phyloP scores from a whole-genome alignment of 805 yeast species.

The Kuraishia ogatae region DNA sequence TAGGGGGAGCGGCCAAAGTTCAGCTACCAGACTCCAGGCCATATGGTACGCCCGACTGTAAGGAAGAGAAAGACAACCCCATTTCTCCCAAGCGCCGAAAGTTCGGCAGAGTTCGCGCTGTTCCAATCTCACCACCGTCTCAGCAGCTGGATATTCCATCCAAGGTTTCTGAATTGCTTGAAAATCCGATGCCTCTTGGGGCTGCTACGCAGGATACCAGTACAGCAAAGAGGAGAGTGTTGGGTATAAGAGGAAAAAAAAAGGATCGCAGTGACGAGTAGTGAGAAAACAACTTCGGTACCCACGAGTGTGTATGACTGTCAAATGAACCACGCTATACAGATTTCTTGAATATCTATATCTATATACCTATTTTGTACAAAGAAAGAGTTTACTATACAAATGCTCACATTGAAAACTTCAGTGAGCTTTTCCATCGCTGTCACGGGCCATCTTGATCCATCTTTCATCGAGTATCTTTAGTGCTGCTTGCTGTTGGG shows the following conservation, averaged over 20 bases:
- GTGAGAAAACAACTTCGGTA: too few relatives aligned
- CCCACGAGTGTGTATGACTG: background rate
- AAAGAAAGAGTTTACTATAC: too few relatives aligned
- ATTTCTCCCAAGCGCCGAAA: background rate
- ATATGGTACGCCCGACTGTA: background rate
- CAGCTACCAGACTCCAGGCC: too few relatives aligned
- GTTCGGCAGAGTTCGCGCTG: background rate
- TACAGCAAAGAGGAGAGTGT: background rate
- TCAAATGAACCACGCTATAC: background rate
- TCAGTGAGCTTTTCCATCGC: too few relatives aligned
- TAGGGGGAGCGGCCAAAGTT: too few relatives aligned
- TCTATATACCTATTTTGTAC: too few relatives aligned
- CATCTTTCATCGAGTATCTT: background rate
- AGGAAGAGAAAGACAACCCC: background rate
- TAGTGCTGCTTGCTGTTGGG: constrained; percentile 14
- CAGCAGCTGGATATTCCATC: background rate
- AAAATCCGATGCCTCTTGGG: background rate
- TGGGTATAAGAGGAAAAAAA: background rate
- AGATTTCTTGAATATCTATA: too few relatives aligned
- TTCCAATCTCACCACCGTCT: background rate
- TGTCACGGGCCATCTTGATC: background rate
- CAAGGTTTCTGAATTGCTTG: background rate
- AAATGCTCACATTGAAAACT: too few relatives aligned
- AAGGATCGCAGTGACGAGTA: background rate
- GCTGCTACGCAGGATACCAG: background rate